A percentile compares a stretch with the other conserved stretches of the same genome.
These are phyloP conservation scores for Eruca vesicaria DNA, from an alignment of 441 rosid genomes.

Conservation along the genomic window DNA sequence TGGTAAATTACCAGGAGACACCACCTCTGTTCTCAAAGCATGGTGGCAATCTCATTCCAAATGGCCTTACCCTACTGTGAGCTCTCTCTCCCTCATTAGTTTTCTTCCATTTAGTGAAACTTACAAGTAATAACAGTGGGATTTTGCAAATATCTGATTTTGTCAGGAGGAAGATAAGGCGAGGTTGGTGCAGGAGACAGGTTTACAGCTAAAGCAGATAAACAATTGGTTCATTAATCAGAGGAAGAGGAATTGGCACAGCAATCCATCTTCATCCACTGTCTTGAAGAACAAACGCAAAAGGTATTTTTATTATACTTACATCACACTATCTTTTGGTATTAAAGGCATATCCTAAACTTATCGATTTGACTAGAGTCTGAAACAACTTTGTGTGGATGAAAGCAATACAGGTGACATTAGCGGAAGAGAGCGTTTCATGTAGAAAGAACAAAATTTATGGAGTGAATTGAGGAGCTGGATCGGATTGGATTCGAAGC, in stretches of 20 bases:
- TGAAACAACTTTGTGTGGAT: conserved; percentile 31
- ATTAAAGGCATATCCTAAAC: background rate
- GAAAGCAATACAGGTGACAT: conserved; percentile 95
- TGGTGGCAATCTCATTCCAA: conserved; percentile 99
- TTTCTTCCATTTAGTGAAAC: background rate
- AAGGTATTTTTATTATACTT: conserved; percentile 52
- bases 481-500: conserved; percentile 2
- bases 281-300: conserved; percentile 82
- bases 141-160: background rate
- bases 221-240: conserved; percentile 99
- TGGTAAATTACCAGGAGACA: conserved; percentile 96
- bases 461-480: conserved; percentile 8
- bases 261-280: conserved; percentile 86
- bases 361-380: conserved; percentile 34
- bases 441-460: conserved; percentile 34
- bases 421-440: conserved; percentile 53
- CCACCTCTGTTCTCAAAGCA: conserved; percentile 83
- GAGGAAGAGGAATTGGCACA: conserved; percentile 97
- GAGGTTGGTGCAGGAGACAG: conserved; percentile 91
- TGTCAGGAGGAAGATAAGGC: conserved; percentile 96
- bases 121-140: background rate
- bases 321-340: background rate
- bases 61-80: conserved; percentile 74
- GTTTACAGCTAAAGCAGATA: conserved; percentile 93
- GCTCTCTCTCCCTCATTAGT: background rate